phyloP scores from a whole-genome alignment of 306 rosid species.

The Fragaria ananassa region DNA sequence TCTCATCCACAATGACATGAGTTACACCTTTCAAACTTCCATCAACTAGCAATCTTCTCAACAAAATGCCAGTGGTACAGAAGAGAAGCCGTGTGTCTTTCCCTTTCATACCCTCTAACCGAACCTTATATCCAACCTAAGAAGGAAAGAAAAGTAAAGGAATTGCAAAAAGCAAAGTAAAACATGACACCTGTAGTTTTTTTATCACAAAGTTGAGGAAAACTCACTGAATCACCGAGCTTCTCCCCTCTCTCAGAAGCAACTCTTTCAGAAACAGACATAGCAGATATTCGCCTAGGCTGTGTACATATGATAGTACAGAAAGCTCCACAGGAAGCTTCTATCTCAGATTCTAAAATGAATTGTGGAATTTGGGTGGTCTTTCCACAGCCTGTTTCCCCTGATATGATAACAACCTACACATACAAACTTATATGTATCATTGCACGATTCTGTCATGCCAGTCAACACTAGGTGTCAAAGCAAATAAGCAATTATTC shows the following conservation, averaged over 20 bases:
- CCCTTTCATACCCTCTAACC: constrained; percentile 93
- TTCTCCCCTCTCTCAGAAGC: constrained; percentile 92
- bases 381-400: constrained; percentile 99
- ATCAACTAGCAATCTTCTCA: constrained; percentile 89
- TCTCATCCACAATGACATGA: constrained; percentile 95
- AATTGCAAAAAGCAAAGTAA: constrained; percentile 4
- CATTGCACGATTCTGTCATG: background rate
- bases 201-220: constrained; percentile 18
- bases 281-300: constrained; percentile 95
- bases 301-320: constrained; percentile 92
- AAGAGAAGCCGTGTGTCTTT: constrained; percentile 88
- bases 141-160: constrained; percentile 18
- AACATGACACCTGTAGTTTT: constrained; percentile 18
- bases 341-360: constrained; percentile 86
- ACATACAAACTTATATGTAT: constrained; percentile 13
- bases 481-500: background rate
- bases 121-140: constrained; percentile 96
- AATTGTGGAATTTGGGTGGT: constrained; percentile 98
- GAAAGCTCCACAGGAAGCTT: constrained; percentile 64
- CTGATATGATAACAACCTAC: constrained; percentile 82
- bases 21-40: constrained; percentile 81
- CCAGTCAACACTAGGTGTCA: background rate
- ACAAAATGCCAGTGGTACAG: constrained; percentile 94
- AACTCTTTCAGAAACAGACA: constrained; percentile 95
- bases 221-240: constrained; percentile 95